These are phyloP conservation scores for Boletus huronensis DNA, from an alignment of 768 basidiomycete species.

Conservation along the genomic window DNA sequence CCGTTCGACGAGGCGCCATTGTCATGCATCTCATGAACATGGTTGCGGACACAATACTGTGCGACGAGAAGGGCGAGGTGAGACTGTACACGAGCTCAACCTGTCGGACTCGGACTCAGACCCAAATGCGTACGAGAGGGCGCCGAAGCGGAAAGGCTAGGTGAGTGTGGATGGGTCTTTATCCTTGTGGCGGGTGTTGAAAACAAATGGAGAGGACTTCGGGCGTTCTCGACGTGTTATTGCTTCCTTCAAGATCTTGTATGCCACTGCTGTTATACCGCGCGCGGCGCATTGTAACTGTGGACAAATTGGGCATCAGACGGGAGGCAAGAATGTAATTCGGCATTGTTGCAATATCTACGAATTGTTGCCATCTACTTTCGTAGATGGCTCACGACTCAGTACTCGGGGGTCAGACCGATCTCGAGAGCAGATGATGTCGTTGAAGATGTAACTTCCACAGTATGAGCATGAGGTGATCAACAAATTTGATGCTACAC, in stretches of 20 bases:
- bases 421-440: not conserved
- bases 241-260: not conserved
- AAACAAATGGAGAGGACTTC: not conserved
- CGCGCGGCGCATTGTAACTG: not conserved
- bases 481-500: not conserved
- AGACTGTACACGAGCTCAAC: slow-evolving; percentile 18
- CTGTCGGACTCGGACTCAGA: slow-evolving; percentile 22
- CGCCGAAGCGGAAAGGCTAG: slow-evolving; percentile 27
- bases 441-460: not conserved
- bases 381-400: not conserved
- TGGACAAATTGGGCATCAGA: not conserved
- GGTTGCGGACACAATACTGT: not conserved
- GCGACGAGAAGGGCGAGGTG: slow-evolving; percentile 7
- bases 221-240: not conserved
- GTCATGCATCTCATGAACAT: slow-evolving; percentile 4
- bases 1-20: slow-evolving; percentile 6
- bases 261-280: not conserved
- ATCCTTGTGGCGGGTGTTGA: not conserved
- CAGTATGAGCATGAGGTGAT: not conserved
- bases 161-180: not conserved
- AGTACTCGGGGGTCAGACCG: not conserved
- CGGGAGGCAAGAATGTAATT: not conserved
- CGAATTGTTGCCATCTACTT: not conserved
- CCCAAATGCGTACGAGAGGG: slow-evolving; percentile 51
- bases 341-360: not conserved